Evolutionary conservation across 2,329 filamentous ascomycete species (phyloP).

Genomic region (Exophiala phaeomuriformis): DNA sequence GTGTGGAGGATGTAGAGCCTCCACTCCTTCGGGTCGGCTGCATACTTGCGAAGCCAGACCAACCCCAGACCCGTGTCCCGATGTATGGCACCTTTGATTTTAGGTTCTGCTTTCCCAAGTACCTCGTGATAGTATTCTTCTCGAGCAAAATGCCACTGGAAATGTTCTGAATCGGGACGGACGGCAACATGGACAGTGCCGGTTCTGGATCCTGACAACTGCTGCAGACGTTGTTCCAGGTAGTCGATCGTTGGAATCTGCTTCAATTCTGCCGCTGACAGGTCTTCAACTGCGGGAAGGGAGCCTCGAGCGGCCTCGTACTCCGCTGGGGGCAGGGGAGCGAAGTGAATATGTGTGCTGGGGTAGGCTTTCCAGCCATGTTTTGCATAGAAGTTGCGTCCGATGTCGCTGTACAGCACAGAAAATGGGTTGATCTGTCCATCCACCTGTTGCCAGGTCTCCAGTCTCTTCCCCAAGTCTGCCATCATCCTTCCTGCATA

Average conservation of each 20-base stretch:
- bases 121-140: constrained; percentile 68
- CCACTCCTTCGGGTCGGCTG: constrained; percentile 32
- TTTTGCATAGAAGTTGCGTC: constrained; percentile 70
- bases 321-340: constrained; percentile 32
- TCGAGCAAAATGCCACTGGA: constrained; percentile 71
- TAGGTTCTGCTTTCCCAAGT: constrained; percentile 46
- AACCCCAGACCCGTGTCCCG: constrained; percentile 30
- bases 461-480: constrained; percentile 53
- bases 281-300: constrained; percentile 30
- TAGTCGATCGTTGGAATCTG: constrained; percentile 52
- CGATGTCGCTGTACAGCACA: constrained; percentile 79
- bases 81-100: constrained; percentile 61
- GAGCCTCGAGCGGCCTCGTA: constrained; percentile 23
- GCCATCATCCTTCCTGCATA: constrained; percentile 72
- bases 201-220: constrained; percentile 35
- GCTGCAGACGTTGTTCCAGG: constrained; percentile 52
- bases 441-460: constrained; percentile 45
- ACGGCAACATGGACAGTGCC: constrained; percentile 56
- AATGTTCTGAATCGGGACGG: constrained; percentile 58
- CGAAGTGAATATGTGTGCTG: constrained; percentile 64
- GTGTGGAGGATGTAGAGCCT: constrained; percentile 39
- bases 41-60: constrained; percentile 35
- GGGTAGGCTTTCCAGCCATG: constrained; percentile 70
- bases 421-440: constrained; percentile 55
- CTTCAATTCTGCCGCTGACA: constrained; percentile 36